Evolutionary conservation across 192 early-diverging fungal species (phyloP), one percentile per base, ranked within the genome.

Genomic region (Coemansia sp.): DNA sequence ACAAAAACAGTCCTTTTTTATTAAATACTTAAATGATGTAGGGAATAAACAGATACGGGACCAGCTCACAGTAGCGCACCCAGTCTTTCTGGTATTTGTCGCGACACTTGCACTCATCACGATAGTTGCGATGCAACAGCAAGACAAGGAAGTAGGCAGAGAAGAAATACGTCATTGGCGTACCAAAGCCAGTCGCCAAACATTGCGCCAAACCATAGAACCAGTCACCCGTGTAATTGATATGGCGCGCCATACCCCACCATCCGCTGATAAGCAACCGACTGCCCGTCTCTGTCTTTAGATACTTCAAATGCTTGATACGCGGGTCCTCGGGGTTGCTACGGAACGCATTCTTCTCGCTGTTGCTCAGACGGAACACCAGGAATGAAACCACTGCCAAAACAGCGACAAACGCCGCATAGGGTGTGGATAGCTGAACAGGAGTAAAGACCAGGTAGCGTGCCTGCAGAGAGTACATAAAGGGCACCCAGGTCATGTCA

Each of bases 211-310:
- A 69, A 4, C 85, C 83, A 84, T 89, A 93, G 22, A 96, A 57
- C 93, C 93, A 98, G 79, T 98, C 95, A 32, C 93, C 90, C 15
- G 85, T 78, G 71, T 98, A 98, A 67, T 98, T 98, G 62, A 96
- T 87, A 41, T 98, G 90, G 30, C 95, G 83, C 10, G 95, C 86
- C 48, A 81, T 63, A 4, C 94, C 94, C 95, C 95, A 98, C 95
- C 94, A 98, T 17, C 95, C 92, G 46, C 76, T 82, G 50, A 83
- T 78, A 34, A 98, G 72, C 43, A 98, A 78, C 46, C 78, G 81
- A 47, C 83, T 86, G 42, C 95, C 95, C 9, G 82, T 42, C 58
- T 84, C 75, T 9, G 95, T 98, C 29, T 83, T 78, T 29, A 98
- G 89, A 60, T 82, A 98, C 60, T 87, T 85, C 42, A 94, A 74